These are phyloP conservation scores for Botrytis sinoallii DNA, from an alignment of 2,329 filamentous ascomycete species.

Conservation along the genomic window DNA sequence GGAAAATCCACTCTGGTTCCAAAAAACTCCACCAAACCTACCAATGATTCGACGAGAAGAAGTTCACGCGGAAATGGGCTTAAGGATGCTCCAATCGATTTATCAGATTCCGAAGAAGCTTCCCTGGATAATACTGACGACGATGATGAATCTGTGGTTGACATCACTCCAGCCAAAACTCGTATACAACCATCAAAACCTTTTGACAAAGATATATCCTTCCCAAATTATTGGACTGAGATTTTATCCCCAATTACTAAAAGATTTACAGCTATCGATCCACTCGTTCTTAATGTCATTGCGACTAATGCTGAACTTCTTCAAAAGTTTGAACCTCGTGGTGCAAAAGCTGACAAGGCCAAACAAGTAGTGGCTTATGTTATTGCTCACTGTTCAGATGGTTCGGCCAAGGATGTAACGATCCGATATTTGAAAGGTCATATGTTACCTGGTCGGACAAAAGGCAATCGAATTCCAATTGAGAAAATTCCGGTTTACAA, in stretches of 20 bases:
- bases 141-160: conserved; percentile 55
- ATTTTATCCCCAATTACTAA: conserved; percentile 78
- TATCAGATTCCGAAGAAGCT: conserved; percentile 50
- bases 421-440: conserved; percentile 82
- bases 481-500: conserved; percentile 82
- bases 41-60: conserved; percentile 25
- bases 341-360: conserved; percentile 76
- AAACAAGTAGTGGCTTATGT: conserved; percentile 91
- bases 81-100: conserved; percentile 42
- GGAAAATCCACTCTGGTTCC: conserved; percentile 25
- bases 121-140: conserved; percentile 45
- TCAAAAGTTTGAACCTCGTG: conserved; percentile 76
- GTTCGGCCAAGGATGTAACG: conserved; percentile 88
- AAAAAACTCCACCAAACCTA: conserved; percentile 23
- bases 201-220: conserved; percentile 75
- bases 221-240: conserved; percentile 92
- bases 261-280: conserved; percentile 75
- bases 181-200: conserved; percentile 40
- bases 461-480: conserved; percentile 72
- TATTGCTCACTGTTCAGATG: conserved; percentile 76
- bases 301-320: conserved; percentile 71
- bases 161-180: conserved; percentile 42
- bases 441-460: conserved; percentile 83
- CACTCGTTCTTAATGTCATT: conserved; percentile 62
- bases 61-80: conserved; percentile 31